phyloP scores from a whole-genome alignment of 2,329 filamentous ascomycete genomes.

The Sordariomycetes sp. region DNA sequence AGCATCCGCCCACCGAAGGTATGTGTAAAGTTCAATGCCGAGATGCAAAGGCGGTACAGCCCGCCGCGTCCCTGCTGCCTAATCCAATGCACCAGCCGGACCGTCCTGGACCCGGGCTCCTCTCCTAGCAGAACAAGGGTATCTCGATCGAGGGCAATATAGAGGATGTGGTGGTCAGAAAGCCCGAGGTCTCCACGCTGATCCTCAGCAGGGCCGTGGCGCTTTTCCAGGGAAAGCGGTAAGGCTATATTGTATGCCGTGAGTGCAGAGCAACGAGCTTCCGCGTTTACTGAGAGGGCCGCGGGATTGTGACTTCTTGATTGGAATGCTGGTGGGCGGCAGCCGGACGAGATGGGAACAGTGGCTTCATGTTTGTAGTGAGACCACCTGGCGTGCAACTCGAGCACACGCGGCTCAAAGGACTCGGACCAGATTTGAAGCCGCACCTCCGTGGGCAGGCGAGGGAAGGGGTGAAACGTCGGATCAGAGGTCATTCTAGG shows the following conservation, averaged over 20 bases:
- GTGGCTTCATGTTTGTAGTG: neutral
- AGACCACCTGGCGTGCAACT: neutral
- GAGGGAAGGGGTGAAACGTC: neutral
- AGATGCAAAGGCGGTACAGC: neutral
- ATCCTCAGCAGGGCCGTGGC: neutral
- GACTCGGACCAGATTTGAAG: conserved; percentile 3
- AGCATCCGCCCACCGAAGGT: neutral
- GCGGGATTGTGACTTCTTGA: neutral
- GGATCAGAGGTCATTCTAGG: neutral
- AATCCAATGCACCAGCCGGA: neutral
- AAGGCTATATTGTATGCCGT: neutral
- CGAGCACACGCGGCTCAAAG: neutral
- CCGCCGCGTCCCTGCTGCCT: neutral
- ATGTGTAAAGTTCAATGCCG: neutral
- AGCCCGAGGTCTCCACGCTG: neutral
- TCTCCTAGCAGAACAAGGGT: neutral
- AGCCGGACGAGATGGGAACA: too few species aligned
- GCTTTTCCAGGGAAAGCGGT: neutral
- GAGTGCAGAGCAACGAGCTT: neutral
- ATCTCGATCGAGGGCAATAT: neutral
- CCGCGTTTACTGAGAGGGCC: neutral
- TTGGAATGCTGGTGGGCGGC: neutral
- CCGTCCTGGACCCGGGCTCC: neutral
- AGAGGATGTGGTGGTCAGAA: neutral
- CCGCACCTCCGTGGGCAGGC: neutral